These are phyloP conservation scores for Hypoxylon fuscum DNA, from an alignment of 495 filamentous ascomycete genomes.

Conservation along the genomic window DNA sequence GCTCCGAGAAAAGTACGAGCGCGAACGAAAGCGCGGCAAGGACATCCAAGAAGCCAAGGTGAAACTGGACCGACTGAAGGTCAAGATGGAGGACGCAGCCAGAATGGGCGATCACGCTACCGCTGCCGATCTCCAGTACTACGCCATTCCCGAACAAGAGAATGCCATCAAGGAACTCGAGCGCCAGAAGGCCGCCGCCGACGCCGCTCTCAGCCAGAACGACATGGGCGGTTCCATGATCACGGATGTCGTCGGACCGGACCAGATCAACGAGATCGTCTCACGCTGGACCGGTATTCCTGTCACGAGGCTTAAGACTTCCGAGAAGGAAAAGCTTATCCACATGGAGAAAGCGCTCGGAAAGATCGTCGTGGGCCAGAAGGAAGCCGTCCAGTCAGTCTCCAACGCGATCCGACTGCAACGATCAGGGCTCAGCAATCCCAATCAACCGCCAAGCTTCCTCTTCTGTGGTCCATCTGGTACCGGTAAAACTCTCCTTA, in stretches of 20 bases:
- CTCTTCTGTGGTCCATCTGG: conserved; percentile 98
- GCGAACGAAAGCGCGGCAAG: conserved; percentile 84
- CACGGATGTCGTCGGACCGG: conserved; percentile 92
- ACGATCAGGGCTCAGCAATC: conserved; percentile 90
- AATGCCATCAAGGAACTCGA: conserved; percentile 80
- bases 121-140: conserved; percentile 94
- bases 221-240: conserved; percentile 73
- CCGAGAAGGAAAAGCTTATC: conserved; percentile 96
- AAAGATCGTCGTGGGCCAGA: conserved; percentile 90
- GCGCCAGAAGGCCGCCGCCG: conserved; percentile 76
- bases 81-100: conserved; percentile 92
- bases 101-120: conserved; percentile 80
- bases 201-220: conserved; percentile 73
- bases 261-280: conserved; percentile 99
- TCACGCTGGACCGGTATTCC: conserved; percentile 96
- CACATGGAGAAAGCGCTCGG: conserved; percentile 89
- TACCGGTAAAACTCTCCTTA: conserved; percentile 96
- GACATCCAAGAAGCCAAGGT: conserved; percentile 96
- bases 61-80: conserved; percentile 85
- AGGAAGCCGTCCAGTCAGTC: conserved; percentile 91
- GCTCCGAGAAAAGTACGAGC: conserved; percentile 93
- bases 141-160: conserved; percentile 94
- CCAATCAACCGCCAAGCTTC: conserved; percentile 96
- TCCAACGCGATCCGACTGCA: conserved; percentile 96
- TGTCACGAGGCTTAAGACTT: conserved; percentile 89